A percentile compares a stretch with the other conserved stretches of the same genome.
These are phyloP conservation scores for Suillus occidentalis DNA, from an alignment of 768 basidiomycete species.

Conservation along the genomic window DNA sequence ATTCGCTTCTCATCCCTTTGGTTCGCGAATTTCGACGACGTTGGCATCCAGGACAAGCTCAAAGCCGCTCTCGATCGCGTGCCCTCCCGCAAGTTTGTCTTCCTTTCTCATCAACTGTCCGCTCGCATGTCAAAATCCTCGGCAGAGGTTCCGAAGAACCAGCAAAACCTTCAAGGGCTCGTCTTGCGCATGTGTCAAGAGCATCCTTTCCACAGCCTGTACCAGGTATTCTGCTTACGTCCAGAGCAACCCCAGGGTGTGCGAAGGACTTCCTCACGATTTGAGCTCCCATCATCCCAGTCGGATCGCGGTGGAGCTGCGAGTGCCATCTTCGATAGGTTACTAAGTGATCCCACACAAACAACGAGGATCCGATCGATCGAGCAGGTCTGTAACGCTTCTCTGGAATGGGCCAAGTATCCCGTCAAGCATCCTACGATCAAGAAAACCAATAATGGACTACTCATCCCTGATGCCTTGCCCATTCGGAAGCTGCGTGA, in stretches of 20 bases:
- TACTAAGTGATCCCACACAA: constrained; percentile 43
- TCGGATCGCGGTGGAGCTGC: constrained; percentile 68
- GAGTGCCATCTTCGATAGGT: constrained; percentile 53
- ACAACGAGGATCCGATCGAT: constrained; percentile 48
- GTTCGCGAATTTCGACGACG: constrained; percentile 82
- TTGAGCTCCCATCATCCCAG: constrained; percentile 44
- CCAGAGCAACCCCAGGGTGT: constrained; percentile 28
- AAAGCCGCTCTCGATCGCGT: constrained; percentile 52
- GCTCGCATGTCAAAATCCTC: constrained; percentile 70
- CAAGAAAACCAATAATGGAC: constrained; percentile 27
- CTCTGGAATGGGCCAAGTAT: constrained; percentile 71
- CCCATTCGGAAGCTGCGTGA: constrained; percentile 50
- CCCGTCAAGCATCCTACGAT: constrained; percentile 40
- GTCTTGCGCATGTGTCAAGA: constrained; percentile 79
- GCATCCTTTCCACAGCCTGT: constrained; percentile 92
- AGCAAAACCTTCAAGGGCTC: constrained; percentile 60
- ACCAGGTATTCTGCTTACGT: constrained; percentile 81
- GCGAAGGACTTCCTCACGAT: constrained; percentile 49
- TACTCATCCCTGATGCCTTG: constrained; percentile 45
- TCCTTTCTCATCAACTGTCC: constrained; percentile 90
- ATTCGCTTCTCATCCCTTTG: constrained; percentile 89
- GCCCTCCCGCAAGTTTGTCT: constrained; percentile 87
- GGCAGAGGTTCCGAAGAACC: constrained; percentile 38
- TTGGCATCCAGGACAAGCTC: constrained; percentile 43
- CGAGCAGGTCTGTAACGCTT: constrained; percentile 62